A percentile compares a stretch with the other conserved stretches of the same genome.
Evolutionary conservation across 2,329 filamentous ascomycete species (phyloP).

Genomic region (Aspergillus novofumigatus): DNA sequence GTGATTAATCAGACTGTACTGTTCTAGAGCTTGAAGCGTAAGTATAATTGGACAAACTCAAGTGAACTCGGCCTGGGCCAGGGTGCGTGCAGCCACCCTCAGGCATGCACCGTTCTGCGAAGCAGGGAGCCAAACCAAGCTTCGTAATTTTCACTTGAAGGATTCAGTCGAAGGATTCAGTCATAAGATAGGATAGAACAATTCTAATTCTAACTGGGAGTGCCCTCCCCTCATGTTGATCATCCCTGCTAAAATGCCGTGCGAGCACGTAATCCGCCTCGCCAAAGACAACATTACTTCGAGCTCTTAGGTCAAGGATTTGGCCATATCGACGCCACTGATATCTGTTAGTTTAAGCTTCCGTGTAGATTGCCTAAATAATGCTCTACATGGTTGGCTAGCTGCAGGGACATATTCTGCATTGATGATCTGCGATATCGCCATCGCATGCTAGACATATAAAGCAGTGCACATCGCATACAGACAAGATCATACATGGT

Average conservation of each 20-base stretch:
- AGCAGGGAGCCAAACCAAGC: neutral
- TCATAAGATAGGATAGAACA: neutral
- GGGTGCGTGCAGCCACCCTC: no score
- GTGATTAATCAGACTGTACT: neutral
- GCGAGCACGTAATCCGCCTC: constrained; percentile 31
- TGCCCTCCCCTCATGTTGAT: neutral
- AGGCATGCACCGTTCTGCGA: no score
- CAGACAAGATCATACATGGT: neutral
- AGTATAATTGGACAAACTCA: no score
- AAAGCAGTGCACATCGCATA: neutral
- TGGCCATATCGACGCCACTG: no score
- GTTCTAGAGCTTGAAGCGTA: no score
- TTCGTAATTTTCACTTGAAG: neutral
- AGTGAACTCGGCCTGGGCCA: no score
- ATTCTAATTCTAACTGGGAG: neutral
- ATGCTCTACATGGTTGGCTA: no score
- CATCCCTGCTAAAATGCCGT: constrained; percentile 19
- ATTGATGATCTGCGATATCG: neutral
- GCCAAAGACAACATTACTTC: constrained; percentile 22
- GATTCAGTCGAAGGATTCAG: neutral
- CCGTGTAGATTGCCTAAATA: neutral
- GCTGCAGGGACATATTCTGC: no score
- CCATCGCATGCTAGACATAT: neutral
- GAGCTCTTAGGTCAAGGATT: neutral
- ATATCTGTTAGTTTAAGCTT: neutral